Percentiles rank a stretch among this genome's conserved stretches.
Evolutionary conservation across 257 asterid species (phyloP).

Genomic region (Linderniella brevidens): DNA sequence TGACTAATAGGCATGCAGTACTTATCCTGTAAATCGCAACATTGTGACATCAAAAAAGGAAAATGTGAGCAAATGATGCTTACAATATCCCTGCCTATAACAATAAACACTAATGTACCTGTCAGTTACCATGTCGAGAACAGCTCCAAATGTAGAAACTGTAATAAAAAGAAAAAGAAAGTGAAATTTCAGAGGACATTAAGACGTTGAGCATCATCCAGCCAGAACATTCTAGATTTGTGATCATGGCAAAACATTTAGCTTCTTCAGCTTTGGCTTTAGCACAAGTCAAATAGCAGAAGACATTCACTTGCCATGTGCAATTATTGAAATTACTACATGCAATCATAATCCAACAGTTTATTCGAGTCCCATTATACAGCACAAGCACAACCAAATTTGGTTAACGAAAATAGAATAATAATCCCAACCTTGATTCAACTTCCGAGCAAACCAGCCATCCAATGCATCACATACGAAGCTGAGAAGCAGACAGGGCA

Average conservation of each 20-base stretch:
- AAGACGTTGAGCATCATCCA: background rate
- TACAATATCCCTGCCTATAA: no score
- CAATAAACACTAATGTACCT: conserved; percentile 22
- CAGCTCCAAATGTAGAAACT: conserved; percentile 98
- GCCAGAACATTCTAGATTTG: background rate
- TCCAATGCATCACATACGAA: conserved; percentile 96
- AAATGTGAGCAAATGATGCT: background rate
- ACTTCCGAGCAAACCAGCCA: conserved; percentile 93
- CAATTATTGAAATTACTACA: no score
- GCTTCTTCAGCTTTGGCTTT: background rate
- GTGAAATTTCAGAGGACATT: no score
- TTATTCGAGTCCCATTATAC: no score
- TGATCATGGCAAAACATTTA: background rate
- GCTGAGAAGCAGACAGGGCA: conserved; percentile 23
- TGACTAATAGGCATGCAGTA: conserved; percentile 87
- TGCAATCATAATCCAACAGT: no score
- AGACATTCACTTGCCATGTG: no score
- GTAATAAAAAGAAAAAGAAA: conserved; percentile 14
- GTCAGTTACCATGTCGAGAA: conserved; percentile 97
- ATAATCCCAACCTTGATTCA: conserved; percentile 76
- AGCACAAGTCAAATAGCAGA: no score
- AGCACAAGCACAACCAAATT: background rate
- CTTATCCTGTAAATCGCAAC: conserved; percentile 51
- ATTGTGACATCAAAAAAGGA: background rate
- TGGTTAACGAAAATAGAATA: background rate